Base-by-base conservation (phyloP, 495 filamentous ascomycete species). In the Talaromyces liani region DNA sequence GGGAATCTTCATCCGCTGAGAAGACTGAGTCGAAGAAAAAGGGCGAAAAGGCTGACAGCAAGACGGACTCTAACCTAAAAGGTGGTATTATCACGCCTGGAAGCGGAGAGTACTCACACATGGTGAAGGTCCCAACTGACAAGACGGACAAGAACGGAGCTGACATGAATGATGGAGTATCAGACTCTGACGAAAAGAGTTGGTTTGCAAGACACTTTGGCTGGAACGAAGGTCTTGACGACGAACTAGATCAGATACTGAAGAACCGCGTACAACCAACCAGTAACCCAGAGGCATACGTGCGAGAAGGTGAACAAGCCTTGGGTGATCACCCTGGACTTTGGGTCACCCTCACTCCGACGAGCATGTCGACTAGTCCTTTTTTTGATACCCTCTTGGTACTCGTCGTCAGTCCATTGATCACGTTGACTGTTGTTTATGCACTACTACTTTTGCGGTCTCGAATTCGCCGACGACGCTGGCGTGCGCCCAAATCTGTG, bases 331-430 rank as follows among this genome's bases (percentile, higher is more conserved):
- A 88, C 66, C 87, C 94, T 64, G 94, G 94, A 8, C 83, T 98
- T 5, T 98, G 95, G 95, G 91, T 98, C 29, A 95, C 93, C 2
- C 82, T 98, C 61, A 94, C 93, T 1, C 94, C 92, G 14, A 91
- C 92, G 6, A 92, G 86, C 75, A 88, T 90, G 82, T 91, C 91
- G 60, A 88, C 90, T n/a, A 94, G 87, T 61, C 93, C 94, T 0
- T 96, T 98, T 76, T 93, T 98, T 62, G 94, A 98, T 70, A 98
- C 95, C 0, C 86, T 98, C 4, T 75, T 97, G 39, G 92, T 98
- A 9, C 80, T 98, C 12, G 92, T 98, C 31, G 84, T 98, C 34
- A 96, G 91, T 71, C 94, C 94, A 5, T 75, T 98, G 7, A 86
- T 98, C 61, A 98, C 94, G 1, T 74, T 98, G 63, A 92, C 91